Base-by-base conservation (phyloP, 177 flowering plant genomes). In the Tripterygium wilfordii region DNA sequence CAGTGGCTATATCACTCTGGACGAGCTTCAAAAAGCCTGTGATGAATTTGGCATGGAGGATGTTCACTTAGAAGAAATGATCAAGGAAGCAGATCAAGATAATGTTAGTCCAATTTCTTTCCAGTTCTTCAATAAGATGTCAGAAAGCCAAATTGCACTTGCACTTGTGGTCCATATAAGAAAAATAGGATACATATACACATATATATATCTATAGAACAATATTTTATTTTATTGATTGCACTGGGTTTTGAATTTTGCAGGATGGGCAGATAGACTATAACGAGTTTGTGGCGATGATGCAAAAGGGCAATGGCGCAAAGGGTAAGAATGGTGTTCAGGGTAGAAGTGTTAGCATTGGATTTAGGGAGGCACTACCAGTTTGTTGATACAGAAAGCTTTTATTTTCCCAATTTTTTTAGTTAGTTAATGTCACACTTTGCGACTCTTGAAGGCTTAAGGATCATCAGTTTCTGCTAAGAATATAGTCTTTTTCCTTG, bases 11-110 rank as follows among this genome's bases (percentile, higher is more conserved):
- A 87, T 88, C 55, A 76, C 96, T 25, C 65, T 53, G 43, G 90
- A 85, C 55, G 90, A 88, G 68, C 82, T 88, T 48, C 87, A 77
- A 64, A 79, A 77, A 61, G 89, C 89, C n/a, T 88, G 88, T 33
- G 71, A 77, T 45, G 84, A 88, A 43, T 85, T 88, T 48, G 94
- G 94, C 16, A 64, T 84, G 2, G 79, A 69, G 33, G 84, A 82
- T 39, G 25, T 46, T n/a, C 73, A 54, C 40, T 60, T 81, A 24
- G 88, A 84, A 56, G 96, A 82, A 22, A 67, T 83, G 75, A 85
- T 88, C 32, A 62, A 51, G 54, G 88, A 88, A 65, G 82, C 66
- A 43, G 96, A 88, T 65, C 83, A 72, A 47, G 79, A 85, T 48
- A 85, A 85, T 72, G 96, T 87, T 50, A 72, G 82, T 64, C 24